Evolutionary conservation across 2,329 filamentous ascomycete species (phyloP), one percentile per base, ranked within the genome.

Genomic region (Periconia macrospinosa): DNA sequence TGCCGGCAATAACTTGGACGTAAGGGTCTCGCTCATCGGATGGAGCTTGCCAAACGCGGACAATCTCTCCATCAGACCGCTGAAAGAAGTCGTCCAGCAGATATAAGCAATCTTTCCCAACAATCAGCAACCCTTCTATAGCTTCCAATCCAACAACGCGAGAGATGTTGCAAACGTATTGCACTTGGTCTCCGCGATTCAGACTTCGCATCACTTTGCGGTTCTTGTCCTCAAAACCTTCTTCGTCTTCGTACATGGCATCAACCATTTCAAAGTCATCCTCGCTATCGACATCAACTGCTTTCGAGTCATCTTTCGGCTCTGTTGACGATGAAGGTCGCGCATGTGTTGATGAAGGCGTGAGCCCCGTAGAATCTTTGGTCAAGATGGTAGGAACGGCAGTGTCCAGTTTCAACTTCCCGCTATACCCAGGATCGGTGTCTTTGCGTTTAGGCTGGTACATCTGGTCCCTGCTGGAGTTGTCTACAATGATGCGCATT

Each of bases 41-140:
- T 0, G 93, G 92, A 2, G 94, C 95, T 74, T 97, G 92, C 85
- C 90, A 93, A 9, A 96, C 92, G 65, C 96, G 93, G 54, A 99
- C 91, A 67, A 99, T 97, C 71, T 99, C 95, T 13, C 93, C 93
- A 67, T 97, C 94, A 2, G 90, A 87, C 58, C 93, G 86, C 68
- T 97, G 93, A 71, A 99, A 97, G 67, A 96, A 93, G 63, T 94
- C 93, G 75, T 99, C 94, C 74, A 97, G 89, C 61, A 99, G 88
- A 69, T 99, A 99, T 15, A 99, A 82, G 45, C 87, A 89, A 63
- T 93, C 89, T 72, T 96, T 96, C 17, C 94, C 94, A 41, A 97
- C 83, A 50, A 99, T 95, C 33, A 99, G 79, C 41, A 99, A 86
- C 8, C 94, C 94, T 71, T 99, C 95, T 56, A 90, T 91, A 9